phyloP scores from a whole-genome alignment of 371 early-diverging fungal genomes.

The Phascolomyces articulosus region DNA sequence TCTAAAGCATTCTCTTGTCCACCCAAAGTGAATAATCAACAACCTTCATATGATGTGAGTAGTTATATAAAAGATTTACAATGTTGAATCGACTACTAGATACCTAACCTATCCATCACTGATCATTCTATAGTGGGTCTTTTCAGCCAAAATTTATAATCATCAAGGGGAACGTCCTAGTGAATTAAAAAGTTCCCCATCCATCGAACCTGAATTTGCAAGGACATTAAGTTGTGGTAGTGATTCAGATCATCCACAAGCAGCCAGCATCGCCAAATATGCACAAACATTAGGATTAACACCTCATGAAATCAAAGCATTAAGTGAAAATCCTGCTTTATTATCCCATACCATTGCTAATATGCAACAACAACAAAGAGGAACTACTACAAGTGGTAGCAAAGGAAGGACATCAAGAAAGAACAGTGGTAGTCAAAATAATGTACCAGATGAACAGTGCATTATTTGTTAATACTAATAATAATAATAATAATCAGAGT shows the following conservation, averaged over 20 bases:
- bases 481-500: not conserved
- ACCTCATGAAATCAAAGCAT: constrained; percentile 40
- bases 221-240: constrained; percentile 4
- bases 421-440: not conserved
- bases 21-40: constrained; percentile 34
- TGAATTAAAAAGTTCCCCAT: not conserved
- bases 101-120: too few species aligned
- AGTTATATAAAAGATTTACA: too few species aligned
- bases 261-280: constrained; percentile 41
- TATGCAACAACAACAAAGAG: not conserved
- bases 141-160: constrained; percentile 35
- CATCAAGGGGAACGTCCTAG: constrained; percentile 10
- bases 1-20: constrained; percentile 29
- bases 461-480: constrained; percentile 15
- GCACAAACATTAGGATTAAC: constrained; percentile 39
- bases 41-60: constrained; percentile 40
- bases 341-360: constrained; percentile 43
- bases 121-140: constrained; percentile 18
- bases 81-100: too few species aligned
- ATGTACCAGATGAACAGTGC: constrained; percentile 16
- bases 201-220: constrained; percentile 17
- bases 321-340: constrained; percentile 41
- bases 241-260: constrained; percentile 25
- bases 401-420: not conserved
- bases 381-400: too few species aligned